Base-by-base conservation (phyloP, 1,284 basidiomycete species). In the Cryptococcus depauperatus region DNA sequence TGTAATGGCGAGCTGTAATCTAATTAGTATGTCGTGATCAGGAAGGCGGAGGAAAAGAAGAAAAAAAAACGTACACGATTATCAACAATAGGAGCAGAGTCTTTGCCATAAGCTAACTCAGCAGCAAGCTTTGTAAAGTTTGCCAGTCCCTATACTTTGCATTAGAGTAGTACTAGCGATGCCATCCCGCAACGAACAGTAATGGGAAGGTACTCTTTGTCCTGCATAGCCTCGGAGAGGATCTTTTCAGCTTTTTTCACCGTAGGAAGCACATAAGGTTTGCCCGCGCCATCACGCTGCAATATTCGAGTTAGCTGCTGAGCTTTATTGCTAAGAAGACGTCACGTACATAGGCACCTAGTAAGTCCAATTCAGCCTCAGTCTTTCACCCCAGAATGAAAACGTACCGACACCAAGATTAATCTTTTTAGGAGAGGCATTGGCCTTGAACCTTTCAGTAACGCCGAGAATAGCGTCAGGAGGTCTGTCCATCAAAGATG, bases 121-220 rank as follows among this genome's bases (percentile, higher is more conserved):
- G 85, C 84, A 18, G 95, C 92, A 48, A 84, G 82, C 70, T 84
- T 82, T 62, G 85, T 92, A 73, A 97, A 96, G 45, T 84, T 79
- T 33, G 82, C 74, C 43, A 90, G 81, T 69, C 91, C 66, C 62
- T 66, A 47, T 25, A 13, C 16, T 19, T 2, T 5, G 14, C 29
- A 35, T 41, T n/a, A 33, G 32, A 14, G n/a, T 18, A 19, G 35
- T 19, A 14, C 10, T 23, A 13, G 13, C 7, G n/a, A 9, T 6
- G 16, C 19, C 11, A 19, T 18, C 5, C 8, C 14, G 35, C 5
- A 22, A 37, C 35, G 19, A 14, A 64, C 68, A 44, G 88, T 93
- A 71, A 98, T 98, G 54, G 90, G 90, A 40, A 97, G 81, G 73
- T 98, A 98, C 73, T 98, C 93, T 76, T 98, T 97, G 82, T 98